Conservation (phyloP, 768 basidiomycete genomes). For the Amanita pseudoporphyria region DNA sequence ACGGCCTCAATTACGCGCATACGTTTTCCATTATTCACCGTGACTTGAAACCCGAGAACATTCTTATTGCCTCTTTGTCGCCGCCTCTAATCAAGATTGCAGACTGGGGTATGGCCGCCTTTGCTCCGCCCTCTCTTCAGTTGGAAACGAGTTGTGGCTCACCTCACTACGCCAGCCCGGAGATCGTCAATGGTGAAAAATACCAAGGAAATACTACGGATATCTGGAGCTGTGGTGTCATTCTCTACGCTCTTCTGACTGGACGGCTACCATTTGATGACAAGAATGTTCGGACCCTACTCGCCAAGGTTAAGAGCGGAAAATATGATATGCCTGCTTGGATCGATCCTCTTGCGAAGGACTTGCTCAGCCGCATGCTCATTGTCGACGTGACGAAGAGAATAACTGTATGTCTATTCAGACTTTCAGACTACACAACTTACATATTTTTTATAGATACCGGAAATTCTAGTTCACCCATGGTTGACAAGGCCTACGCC, state of each 20-base stretch:
- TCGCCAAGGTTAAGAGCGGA: conserved; percentile 82
- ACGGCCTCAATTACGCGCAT: conserved; percentile 94
- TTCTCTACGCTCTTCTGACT: conserved; percentile 83
- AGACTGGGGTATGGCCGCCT: conserved; percentile 98
- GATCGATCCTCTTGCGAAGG: conserved; percentile 76
- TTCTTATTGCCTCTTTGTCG: conserved; percentile 75
- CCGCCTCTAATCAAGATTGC: conserved; percentile 90
- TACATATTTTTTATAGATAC: conserved; percentile 45
- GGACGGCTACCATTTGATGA: conserved; percentile 93
- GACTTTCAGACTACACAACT: not conserved
- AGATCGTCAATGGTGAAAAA: conserved; percentile 86
- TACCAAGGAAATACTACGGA: conserved; percentile 89
- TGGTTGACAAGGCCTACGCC: conserved; percentile 57
- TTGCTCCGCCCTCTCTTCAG: conserved; percentile 75
- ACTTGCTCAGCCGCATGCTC: conserved; percentile 81
- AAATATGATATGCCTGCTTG: conserved; percentile 76
- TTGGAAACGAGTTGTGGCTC: conserved; percentile 94
- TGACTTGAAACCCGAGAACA: conserved; percentile 97
- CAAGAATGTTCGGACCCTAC: conserved; percentile 66
- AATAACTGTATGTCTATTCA: conserved; percentile 56
- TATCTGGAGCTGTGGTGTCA: conserved; percentile 96
- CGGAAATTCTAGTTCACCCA: conserved; percentile 77
- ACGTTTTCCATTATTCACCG: conserved; percentile 97
- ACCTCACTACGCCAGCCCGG: conserved; percentile 95
- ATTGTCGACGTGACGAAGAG: conserved; percentile 73